A percentile compares a stretch with the other conserved stretches of the same genome.
phyloP scores from a whole-genome alignment of 1,284 basidiomycete genomes.

The Sporisorium graminicola region DNA sequence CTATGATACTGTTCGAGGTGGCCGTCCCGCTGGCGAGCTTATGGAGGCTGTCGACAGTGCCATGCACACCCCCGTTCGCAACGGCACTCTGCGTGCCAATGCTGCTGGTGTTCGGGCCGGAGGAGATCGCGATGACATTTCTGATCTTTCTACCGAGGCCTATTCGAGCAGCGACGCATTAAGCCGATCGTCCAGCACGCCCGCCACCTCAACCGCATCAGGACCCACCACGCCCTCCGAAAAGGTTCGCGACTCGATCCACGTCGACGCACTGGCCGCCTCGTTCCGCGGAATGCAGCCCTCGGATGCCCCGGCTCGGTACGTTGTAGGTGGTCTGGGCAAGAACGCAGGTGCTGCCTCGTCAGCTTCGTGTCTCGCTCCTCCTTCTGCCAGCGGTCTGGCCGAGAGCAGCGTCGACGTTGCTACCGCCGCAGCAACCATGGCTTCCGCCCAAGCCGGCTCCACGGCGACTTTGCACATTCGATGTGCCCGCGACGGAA shows the following conservation, averaged over 20 bases:
- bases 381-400: conserved; percentile 32
- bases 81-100: conserved; percentile 29
- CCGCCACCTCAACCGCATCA: conserved; percentile 55
- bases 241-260: conserved; percentile 45
- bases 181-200: conserved; percentile 49
- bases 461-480: conserved; percentile 46
- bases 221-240: conserved; percentile 44
- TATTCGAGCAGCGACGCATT: conserved; percentile 43
- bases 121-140: conserved; percentile 40
- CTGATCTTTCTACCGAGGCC: conserved; percentile 43
- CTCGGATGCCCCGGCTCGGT: conserved; percentile 23
- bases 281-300: conserved; percentile 57
- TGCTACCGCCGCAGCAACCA: conserved; percentile 44
- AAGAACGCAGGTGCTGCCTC: conserved; percentile 28
- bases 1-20: conserved; percentile 56
- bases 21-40: conserved; percentile 55
- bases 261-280: conserved; percentile 52
- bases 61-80: conserved; percentile 39
- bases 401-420: conserved; percentile 39
- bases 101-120: conserved; percentile 7
- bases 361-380: conserved; percentile 28
- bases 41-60: conserved; percentile 55
- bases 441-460: conserved; percentile 36
- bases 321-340: conserved; percentile 28
- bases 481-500: conserved; percentile 47